Percentiles rank a stretch among this genome's conserved stretches.
phyloP scores from a whole-genome alignment of 805 yeast species.

The Kregervanrija delftensis region DNA sequence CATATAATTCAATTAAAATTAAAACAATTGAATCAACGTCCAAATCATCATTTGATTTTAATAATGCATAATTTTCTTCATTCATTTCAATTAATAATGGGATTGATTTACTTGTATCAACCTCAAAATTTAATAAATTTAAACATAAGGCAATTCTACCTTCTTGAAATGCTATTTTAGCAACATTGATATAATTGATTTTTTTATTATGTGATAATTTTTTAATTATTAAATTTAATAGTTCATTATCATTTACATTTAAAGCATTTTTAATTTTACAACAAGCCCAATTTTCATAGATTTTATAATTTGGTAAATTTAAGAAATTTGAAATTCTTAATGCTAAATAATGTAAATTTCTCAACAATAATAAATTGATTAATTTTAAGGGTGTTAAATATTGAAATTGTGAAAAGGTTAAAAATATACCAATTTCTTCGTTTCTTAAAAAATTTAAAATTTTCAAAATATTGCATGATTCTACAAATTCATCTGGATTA shows the following conservation, averaged over 20 bases:
- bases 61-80: conserved; percentile 52
- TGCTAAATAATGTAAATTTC: conserved; percentile 57
- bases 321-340: conserved; percentile 51
- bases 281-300: conserved; percentile 79
- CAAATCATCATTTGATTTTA: conserved; percentile 56
- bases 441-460: conserved; percentile 66
- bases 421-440: conserved; percentile 56
- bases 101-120: conserved; percentile 52
- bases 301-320: conserved; percentile 38
- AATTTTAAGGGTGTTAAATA: conserved; percentile 49
- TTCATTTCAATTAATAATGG: conserved; percentile 63
- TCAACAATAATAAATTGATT: conserved; percentile 47
- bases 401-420: conserved; percentile 52
- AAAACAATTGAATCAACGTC: conserved; percentile 54
- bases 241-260: conserved; percentile 49
- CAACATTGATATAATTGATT: conserved; percentile 53
- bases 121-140: conserved; percentile 62
- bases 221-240: conserved; percentile 43
- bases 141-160: conserved; percentile 70
- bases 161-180: conserved; percentile 67
- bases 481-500: conserved; percentile 56
- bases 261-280: conserved; percentile 52
- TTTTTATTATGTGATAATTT: conserved; percentile 34
- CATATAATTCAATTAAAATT: conserved; percentile 48
- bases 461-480: conserved; percentile 53